Conservation (phyloP, 257 asterid species). For the Nicotiana paniculata region DNA sequence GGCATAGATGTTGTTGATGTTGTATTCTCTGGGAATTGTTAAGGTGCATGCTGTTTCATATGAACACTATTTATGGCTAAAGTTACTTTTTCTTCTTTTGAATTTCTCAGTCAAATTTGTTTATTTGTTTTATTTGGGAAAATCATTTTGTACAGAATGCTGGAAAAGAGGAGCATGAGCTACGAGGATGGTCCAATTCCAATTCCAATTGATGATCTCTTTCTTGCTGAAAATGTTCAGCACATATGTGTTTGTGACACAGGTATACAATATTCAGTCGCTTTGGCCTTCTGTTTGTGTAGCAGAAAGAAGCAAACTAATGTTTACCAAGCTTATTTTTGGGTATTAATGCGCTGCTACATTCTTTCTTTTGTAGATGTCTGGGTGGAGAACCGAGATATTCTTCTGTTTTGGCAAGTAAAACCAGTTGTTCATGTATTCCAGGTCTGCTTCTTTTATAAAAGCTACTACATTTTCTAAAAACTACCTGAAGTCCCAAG, state of each 20-base stretch:
- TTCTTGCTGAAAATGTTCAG: slow-evolving; percentile 70
- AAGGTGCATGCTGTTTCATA: not conserved
- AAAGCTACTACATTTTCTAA: not conserved
- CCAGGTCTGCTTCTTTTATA: slow-evolving; percentile 52
- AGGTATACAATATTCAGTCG: slow-evolving; percentile 33
- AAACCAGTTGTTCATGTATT: slow-evolving; percentile 79
- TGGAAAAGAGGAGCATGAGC: slow-evolving; percentile 93
- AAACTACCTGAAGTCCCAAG: slow-evolving; percentile 1
- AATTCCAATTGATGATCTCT: slow-evolving; percentile 63
- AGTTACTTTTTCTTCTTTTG: not conserved
- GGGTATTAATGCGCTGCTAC: slow-evolving; percentile 5
- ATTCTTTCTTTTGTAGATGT: slow-evolving; percentile 44
- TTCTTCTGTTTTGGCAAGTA: slow-evolving; percentile 98
- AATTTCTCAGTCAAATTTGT: not conserved
- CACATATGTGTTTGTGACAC: slow-evolving; percentile 81
- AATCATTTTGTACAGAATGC: slow-evolving; percentile 47
- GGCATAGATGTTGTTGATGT: not conserved
- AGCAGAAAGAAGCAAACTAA: not conserved
- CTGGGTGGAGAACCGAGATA: slow-evolving; percentile 67
- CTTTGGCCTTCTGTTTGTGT: not conserved
- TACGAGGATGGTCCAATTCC: slow-evolving; percentile 75
- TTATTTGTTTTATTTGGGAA: not conserved
- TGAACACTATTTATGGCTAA: not conserved
- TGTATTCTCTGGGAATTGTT: not conserved
- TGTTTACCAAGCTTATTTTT: slow-evolving; percentile 1